Base-by-base conservation (phyloP, 2,329 filamentous ascomycete species). In the Drechslerella stenobrocha region DNA sequence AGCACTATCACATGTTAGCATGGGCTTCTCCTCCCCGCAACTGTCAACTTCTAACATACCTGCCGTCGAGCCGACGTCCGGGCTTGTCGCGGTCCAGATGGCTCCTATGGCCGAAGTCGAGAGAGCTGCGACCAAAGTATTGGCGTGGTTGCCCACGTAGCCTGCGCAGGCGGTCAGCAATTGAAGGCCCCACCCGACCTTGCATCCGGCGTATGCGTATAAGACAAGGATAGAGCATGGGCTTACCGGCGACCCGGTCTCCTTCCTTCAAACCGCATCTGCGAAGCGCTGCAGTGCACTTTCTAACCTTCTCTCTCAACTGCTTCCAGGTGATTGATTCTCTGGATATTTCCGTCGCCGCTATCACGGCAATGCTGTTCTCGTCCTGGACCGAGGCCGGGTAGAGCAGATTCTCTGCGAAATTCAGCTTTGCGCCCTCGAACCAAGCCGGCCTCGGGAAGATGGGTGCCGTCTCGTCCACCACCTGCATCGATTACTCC, bases 371-470 rank as follows among this genome's bases (percentile, higher is more conserved):
- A 4, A 83, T 77, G 2, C 82, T 80, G 45, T 84, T 77, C 51
- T 86, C 82, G 70, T 87, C 78, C 4, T 84, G 76, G 11, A 78
- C 73, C 50, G 80, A 80, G 1, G 79, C 76, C 2, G 92, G 92
- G 75, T 87, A 96, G 2, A 98, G 84, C 55, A 97, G 80, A 76
- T 98, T 98, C 78, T 97, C 89, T 23, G 92, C 91, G 75, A 96
- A 97, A 77, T 97, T 98, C 71, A 97, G 80, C 61, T 80, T 84
- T 11, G 88, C 83, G 7, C 86, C 87, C 59, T 84, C 76, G 76
- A 96, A 97, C 80, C 96, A 97, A 65, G 85, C 80, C 5, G 92
- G 91, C 22, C 90, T 85, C 22, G 92, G 92, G 73, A 90, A 97
- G 82, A 97, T 88, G 46, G 83, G 80, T 3, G 84, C 82, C 56